These are phyloP conservation scores for Tricholoma saponaceum DNA, from an alignment of 768 basidiomycete species.

Conservation along the genomic window DNA sequence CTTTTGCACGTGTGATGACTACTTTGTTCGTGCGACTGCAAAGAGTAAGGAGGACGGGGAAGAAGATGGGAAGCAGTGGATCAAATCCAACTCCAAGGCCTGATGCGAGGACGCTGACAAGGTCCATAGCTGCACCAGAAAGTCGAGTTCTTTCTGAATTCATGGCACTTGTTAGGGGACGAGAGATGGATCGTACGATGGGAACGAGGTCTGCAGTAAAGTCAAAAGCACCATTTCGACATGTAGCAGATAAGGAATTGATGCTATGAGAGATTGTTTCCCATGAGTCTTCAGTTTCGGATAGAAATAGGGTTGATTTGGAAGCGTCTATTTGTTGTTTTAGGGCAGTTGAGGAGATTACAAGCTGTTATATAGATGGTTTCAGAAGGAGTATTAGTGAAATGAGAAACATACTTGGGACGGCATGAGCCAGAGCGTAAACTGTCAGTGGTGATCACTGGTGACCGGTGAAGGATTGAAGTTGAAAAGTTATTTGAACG, in stretches of 20 bases:
- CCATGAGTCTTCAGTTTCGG: slow-evolving; percentile 19
- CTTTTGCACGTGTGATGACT: slow-evolving; percentile 59
- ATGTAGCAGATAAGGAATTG: slow-evolving; percentile 6
- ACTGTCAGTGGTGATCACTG: no score
- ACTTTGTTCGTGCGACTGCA: slow-evolving; percentile 80
- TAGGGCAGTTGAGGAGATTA: slow-evolving; percentile 7
- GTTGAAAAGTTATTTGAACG: no score
- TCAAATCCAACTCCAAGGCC: slow-evolving; percentile 63
- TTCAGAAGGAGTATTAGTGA: neutral
- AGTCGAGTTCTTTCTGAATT: slow-evolving; percentile 16
- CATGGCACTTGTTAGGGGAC: slow-evolving; percentile 13
- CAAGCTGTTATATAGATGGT: neutral
- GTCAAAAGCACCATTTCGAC: slow-evolving; percentile 14
- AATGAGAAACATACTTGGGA: neutral
- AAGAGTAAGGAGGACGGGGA: slow-evolving; percentile 64
- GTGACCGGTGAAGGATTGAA: no score
- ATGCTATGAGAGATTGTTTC: slow-evolving; percentile 11
- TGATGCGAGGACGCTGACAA: slow-evolving; percentile 49
- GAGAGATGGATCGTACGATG: slow-evolving; percentile 13
- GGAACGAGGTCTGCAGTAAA: slow-evolving; percentile 12
- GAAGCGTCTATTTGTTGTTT: slow-evolving; percentile 8
- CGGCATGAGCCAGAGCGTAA: no score
- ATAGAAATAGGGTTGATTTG: slow-evolving; percentile 6
- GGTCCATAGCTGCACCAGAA: slow-evolving; percentile 62
- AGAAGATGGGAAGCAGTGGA: slow-evolving; percentile 56